Evolutionary conservation across 169 alveolate genomes (phyloP), one percentile per base, ranked within the genome.

Genomic region (Plasmodium malariae): DNA sequence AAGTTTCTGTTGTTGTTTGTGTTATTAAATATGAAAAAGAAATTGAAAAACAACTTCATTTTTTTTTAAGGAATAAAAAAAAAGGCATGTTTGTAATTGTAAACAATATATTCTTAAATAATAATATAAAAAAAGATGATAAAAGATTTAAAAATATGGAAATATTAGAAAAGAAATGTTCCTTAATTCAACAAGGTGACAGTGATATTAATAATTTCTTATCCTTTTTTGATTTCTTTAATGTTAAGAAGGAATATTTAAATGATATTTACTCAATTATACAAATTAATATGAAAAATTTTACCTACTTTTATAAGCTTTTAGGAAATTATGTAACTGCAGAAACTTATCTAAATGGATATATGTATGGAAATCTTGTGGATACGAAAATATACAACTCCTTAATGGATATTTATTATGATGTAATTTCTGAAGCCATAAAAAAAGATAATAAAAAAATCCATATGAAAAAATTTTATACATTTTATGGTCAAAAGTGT

Each of bases 401-500:
- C 49, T 32, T 67, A 40, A 67, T 83, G 83, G 83, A 83, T 45
- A 67, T 83, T 17, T 65, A 67, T 68, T 73, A 83, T 62, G 71
- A 51, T 37, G 48, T 83, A 51, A 83, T 83, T 83, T 57, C 63
- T 17, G 91, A 83, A 83, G 74, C 80, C 36, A 43, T 65, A 48
- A 83, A 83, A 83, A 83, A 83, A 59, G 83, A 83, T 55, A 68
- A 83, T 7, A 83, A 80, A 65, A 80, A 83, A 49, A 83, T 83
- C 43, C 30, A 51, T 11, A 51, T 83, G 74, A 83, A 67, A 70
- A 83, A 83, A 32, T 67, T 83, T 65, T 83, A 83, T 59, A 49
- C 91, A 37, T 49, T 67, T 67, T 67, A 48, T 83, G 36, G 83
- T 36, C 73, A 36, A 49, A 67, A 65, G 32, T 67, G 71, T 70